Conservation (phyloP, 2,329 filamentous ascomycete genomes). For the Thielaviopsis ethacetica region DNA sequence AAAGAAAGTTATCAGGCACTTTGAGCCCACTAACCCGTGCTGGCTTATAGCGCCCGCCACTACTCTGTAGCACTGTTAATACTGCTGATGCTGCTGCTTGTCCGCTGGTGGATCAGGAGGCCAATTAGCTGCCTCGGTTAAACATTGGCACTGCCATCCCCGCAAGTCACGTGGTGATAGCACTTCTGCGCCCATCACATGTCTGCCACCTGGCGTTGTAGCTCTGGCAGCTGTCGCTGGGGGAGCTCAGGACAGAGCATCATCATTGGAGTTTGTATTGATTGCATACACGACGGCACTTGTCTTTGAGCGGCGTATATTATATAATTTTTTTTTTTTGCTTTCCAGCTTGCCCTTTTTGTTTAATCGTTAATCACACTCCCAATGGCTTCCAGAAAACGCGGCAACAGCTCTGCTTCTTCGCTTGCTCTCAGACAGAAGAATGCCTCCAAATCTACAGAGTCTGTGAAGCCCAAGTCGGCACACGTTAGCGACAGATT, state of each 20-base stretch:
- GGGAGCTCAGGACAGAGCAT: constrained; percentile 1
- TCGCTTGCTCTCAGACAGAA: constrained; percentile 8
- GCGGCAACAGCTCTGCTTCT: constrained; percentile 5
- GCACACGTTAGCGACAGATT: constrained; percentile 54
- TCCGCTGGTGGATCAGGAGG: background rate
- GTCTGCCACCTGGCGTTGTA: background rate
- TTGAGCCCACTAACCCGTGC: background rate
- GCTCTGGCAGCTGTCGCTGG: background rate
- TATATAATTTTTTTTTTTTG: background rate
- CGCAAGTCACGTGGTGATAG: background rate
- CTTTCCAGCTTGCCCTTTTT: background rate
- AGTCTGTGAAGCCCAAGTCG: constrained; percentile 31
- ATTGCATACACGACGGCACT: background rate
- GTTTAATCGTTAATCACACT: background rate
- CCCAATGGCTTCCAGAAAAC: constrained; percentile 8
- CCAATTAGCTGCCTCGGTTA: constrained; percentile 1
- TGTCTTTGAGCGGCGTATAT: background rate
- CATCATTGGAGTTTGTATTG: background rate
- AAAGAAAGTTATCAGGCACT: background rate
- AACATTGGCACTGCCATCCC: background rate
- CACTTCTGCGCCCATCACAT: background rate
- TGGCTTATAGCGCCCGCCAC: background rate
- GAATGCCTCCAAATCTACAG: constrained; percentile 5
- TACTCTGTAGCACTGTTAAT: no score
- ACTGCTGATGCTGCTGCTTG: background rate